A percentile compares a stretch with the other conserved stretches of the same genome.
phyloP scores from a whole-genome alignment of 2,329 filamentous ascomycete species.

The Sarocladium brachiariae region DNA sequence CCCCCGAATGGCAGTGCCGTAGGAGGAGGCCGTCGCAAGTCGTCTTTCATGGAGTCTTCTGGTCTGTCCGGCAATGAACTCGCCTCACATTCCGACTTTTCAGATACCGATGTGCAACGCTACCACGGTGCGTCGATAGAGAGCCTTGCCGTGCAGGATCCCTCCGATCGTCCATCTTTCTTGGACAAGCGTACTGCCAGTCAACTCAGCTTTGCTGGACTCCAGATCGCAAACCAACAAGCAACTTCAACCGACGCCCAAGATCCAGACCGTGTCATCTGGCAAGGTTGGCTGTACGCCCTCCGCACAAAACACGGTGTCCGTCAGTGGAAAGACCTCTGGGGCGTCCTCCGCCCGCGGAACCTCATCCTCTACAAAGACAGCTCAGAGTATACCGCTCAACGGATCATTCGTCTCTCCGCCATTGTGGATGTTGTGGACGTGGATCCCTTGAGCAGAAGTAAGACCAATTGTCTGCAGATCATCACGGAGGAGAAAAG shows the following conservation, averaged over 20 bases:
- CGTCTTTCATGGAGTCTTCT: slow-evolving; percentile 58
- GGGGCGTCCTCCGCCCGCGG: slow-evolving; percentile 82
- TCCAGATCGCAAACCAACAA: background rate
- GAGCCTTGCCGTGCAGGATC: slow-evolving; percentile 34
- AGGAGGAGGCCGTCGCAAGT: slow-evolving; percentile 42
- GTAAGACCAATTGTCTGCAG: slow-evolving; percentile 82
- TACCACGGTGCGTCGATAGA: slow-evolving; percentile 46
- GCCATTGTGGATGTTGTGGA: slow-evolving; percentile 86
- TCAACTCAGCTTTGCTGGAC: slow-evolving; percentile 49
- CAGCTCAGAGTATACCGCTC: slow-evolving; percentile 80
- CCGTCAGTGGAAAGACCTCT: slow-evolving; percentile 89
- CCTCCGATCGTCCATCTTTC: slow-evolving; percentile 20
- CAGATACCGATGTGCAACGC: slow-evolving; percentile 55
- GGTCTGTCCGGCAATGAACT: slow-evolving; percentile 58
- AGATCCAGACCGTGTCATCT: slow-evolving; percentile 84
- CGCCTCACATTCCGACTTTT: slow-evolving; percentile 81
- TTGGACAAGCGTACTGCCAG: slow-evolving; percentile 48
- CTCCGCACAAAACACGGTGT: slow-evolving; percentile 77
- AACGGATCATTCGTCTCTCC: slow-evolving; percentile 71
- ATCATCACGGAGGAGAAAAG: slow-evolving; percentile 90
- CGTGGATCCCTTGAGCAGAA: slow-evolving; percentile 78
- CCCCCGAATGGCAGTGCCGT: slow-evolving; percentile 15
- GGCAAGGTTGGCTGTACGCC: slow-evolving; percentile 83
- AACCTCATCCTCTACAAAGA: slow-evolving; percentile 90
- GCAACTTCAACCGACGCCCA: slow-evolving; percentile 34